A percentile compares a stretch with the other conserved stretches of the same genome.
Conservation (phyloP, 352 stramenopile genomes). For the Phytopythium helicoides region DNA sequence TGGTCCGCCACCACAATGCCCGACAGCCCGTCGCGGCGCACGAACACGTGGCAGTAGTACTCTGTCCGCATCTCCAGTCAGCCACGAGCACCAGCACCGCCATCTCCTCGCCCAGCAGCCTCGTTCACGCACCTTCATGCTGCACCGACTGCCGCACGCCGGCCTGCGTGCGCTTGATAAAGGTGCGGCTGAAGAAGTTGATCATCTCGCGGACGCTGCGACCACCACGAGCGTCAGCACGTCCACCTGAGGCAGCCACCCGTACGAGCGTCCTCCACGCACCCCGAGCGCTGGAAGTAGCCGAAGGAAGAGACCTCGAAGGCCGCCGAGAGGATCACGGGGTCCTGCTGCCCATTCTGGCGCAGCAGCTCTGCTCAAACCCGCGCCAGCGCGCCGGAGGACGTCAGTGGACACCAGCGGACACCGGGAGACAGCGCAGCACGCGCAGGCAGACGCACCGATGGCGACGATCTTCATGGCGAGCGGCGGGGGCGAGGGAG, state of each 20-base stretch:
- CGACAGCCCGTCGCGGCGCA: conserved; percentile 95
- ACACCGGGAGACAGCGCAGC: neutral
- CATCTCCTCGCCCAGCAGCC: too few species aligned
- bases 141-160: conserved; percentile 97
- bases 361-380: conserved; percentile 67
- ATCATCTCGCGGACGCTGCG: conserved; percentile 96
- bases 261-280: too few species aligned
- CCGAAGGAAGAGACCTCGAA: conserved; percentile 84
- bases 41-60: conserved; percentile 98
- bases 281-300: conserved; percentile 87
- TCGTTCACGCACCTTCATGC: conserved; percentile 93
- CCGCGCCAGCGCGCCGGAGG: too few species aligned
- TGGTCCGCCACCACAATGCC: conserved; percentile 96
- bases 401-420: neutral
- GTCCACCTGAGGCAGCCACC: neutral
- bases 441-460: conserved; percentile 33
- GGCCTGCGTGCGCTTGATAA: conserved; percentile 96
- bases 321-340: conserved; percentile 55
- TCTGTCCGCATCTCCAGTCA: too few species aligned
- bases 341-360: conserved; percentile 58
- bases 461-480: conserved; percentile 87
- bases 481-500: conserved; percentile 1
- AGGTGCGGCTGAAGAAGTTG: conserved; percentile 99
- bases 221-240: conserved; percentile 1
- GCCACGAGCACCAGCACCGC: too few species aligned